Base-by-base conservation (phyloP, 2,329 filamentous ascomycete genomes). In the Zymoseptoria passerinii region DNA sequence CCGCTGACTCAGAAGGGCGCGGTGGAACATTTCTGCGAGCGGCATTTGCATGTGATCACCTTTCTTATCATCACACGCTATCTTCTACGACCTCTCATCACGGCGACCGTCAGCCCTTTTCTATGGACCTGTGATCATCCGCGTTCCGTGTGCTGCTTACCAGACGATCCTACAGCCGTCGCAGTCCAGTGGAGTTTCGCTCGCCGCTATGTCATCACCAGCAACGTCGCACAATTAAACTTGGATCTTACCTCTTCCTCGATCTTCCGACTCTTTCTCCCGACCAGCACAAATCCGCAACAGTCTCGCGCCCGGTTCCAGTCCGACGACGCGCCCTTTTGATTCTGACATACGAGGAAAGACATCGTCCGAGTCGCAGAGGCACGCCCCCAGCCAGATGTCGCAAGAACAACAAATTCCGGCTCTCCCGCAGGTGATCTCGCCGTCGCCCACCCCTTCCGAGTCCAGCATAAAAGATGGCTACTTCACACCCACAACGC, bases 391-490 rank as follows among this genome's bases (percentile, higher is more conserved):
- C 53, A 57, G 53, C 23, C 57, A 44, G 35, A 67, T 67, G 66
- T 58, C 62, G 20, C 75, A 77, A 52, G 76, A 77, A 67, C 77
- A 82, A 63, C 77, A 79, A 66, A 78, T 94, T 58, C 91, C 92
- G 58, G 82, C 82, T 58, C 94, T 88, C 58, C 91, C 91, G 68
- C 87, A 90, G 70, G 89, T 96, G 66, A 95, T 94, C 66, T 95
- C 90, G 10, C 91, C 92, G 48, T 94, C 90, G 57, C 91, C 92
- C 48, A 87, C 88, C 1, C 84, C 84, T 1, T 86, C 84, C 20
- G 84, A 86, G 58, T 72, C 70, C 49, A 80, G 79, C 64, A 81
- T 63, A 20, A 74, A 71, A 64, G 76, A 86, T 70, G 81, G 81
- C 61, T 86, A 95, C 74, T 84, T 83, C 64, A 88, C 85, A 8